phyloP scores from a whole-genome alignment of 1,139 yeast genomes.

The Blastobotrys capitulatus region DNA sequence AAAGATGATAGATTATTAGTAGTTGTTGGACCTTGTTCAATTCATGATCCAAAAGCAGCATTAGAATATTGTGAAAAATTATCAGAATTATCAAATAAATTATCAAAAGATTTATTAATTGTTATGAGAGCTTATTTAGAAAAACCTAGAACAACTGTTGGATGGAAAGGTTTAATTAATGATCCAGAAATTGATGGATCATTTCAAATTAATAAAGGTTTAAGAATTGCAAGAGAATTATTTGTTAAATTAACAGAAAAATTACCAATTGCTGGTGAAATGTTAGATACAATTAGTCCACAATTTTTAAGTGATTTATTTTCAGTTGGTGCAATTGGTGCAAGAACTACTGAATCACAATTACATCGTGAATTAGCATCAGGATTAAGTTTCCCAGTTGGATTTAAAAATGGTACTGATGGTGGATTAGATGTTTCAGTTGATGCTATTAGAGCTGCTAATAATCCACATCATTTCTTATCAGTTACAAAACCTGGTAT shows the following conservation, averaged over 20 bases:
- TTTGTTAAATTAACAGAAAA: slow-evolving; percentile 75
- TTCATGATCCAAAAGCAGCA: slow-evolving; percentile 92
- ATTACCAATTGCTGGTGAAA: slow-evolving; percentile 93
- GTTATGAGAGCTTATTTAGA: slow-evolving; percentile 98
- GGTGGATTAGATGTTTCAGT: slow-evolving; percentile 88
- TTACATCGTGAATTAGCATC: slow-evolving; percentile 94
- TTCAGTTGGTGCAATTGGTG: slow-evolving; percentile 95
- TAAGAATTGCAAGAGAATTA: slow-evolving; percentile 80
- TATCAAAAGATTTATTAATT: slow-evolving; percentile 70
- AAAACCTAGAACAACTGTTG: slow-evolving; percentile 97
- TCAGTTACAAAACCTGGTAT: slow-evolving; percentile 93
- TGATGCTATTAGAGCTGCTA: slow-evolving; percentile 90
- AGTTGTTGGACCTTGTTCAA: slow-evolving; percentile 93
- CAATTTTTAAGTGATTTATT: slow-evolving; percentile 87
- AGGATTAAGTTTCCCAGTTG: slow-evolving; percentile 93
- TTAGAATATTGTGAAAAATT: slow-evolving; percentile 76
- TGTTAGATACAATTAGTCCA: slow-evolving; percentile 96
- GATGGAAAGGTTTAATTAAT: slow-evolving; percentile 97
- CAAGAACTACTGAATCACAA: slow-evolving; percentile 96
- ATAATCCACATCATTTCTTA: slow-evolving; percentile 90
- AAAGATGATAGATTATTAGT: slow-evolving; percentile 79
- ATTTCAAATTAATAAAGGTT: slow-evolving; percentile 91
- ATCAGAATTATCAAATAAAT: slow-evolving; percentile 51
- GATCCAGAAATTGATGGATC: slow-evolving; percentile 96
- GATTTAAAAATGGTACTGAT: slow-evolving; percentile 96